phyloP scores from a whole-genome alignment of 768 basidiomycete species.

The Suillus weaverae region DNA sequence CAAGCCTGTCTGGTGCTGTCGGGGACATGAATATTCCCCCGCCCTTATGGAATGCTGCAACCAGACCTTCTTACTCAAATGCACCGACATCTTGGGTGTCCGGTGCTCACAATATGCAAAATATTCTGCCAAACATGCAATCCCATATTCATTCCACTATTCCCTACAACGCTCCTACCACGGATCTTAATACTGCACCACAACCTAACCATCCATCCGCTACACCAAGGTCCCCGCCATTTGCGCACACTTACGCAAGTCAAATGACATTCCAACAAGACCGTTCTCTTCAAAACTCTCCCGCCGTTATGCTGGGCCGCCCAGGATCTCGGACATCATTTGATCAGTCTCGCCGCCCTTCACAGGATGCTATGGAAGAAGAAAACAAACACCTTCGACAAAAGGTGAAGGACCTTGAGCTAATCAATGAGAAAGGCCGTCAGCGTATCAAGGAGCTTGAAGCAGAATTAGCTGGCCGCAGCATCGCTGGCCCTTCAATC shows the following conservation, averaged over 20 bases:
- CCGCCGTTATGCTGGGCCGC: conserved; percentile 10
- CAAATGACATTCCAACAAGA: conserved; percentile 12
- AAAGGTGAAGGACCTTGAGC: conserved; percentile 63
- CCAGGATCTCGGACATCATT: conserved; percentile 27
- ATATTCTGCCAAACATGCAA: conserved; percentile 22
- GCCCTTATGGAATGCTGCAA: conserved; percentile 29
- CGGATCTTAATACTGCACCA: conserved; percentile 20
- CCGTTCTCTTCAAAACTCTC: conserved; percentile 1
- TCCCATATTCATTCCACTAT: conserved; percentile 24
- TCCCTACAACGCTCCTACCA: conserved; percentile 19
- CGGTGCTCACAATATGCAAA: conserved; percentile 6
- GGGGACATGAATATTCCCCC: conserved; percentile 48
- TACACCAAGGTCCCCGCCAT: conserved; percentile 15
- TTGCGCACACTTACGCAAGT: conserved; percentile 4
- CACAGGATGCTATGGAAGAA: conserved; percentile 38
- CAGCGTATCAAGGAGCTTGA: conserved; percentile 51
- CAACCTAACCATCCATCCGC: conserved; percentile 19
- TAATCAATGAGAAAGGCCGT: conserved; percentile 51
- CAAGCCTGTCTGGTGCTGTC: conserved; percentile 62
- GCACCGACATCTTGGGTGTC: conserved; percentile 8
- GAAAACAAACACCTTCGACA: conserved; percentile 58
- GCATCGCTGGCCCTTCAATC: conserved; percentile 10
- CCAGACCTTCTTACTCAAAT: conserved; percentile 20
- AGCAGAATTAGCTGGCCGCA: conserved; percentile 39
- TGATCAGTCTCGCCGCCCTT: conserved; percentile 25